A percentile compares a stretch with the other conserved stretches of the same genome.
phyloP scores from a whole-genome alignment of 2,329 filamentous ascomycete genomes.

The Diaporthe eres region DNA sequence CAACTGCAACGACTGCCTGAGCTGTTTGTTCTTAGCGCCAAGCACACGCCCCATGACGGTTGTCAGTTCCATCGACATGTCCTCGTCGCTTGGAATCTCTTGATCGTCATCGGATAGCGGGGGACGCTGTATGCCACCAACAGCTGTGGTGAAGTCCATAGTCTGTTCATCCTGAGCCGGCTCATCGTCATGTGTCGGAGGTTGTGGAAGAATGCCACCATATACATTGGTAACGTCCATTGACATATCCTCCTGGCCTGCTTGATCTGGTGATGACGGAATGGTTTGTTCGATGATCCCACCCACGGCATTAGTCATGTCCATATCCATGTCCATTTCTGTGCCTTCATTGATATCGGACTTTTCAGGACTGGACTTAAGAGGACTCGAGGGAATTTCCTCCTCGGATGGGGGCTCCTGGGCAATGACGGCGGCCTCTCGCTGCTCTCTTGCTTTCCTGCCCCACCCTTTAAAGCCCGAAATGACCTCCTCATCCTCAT shows the following conservation, averaged over 20 bases:
- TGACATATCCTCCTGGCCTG: slow-evolving; percentile 79
- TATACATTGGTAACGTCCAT: slow-evolving; percentile 94
- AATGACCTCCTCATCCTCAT: slow-evolving; percentile 77
- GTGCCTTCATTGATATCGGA: slow-evolving; percentile 58
- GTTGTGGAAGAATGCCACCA: slow-evolving; percentile 79
- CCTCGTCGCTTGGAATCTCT: slow-evolving; percentile 68
- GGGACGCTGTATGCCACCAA: slow-evolving; percentile 75
- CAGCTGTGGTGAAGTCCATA: slow-evolving; percentile 88
- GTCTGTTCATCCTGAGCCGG: slow-evolving; percentile 70
- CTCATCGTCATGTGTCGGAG: slow-evolving; percentile 49
- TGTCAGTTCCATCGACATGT: slow-evolving; percentile 86
- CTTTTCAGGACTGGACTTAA: slow-evolving; percentile 38
- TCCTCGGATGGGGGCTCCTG: slow-evolving; percentile 32
- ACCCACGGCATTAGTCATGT: slow-evolving; percentile 66
- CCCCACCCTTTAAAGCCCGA: slow-evolving; percentile 82
- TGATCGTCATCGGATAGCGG: slow-evolving; percentile 51
- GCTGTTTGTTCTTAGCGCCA: slow-evolving; percentile 41
- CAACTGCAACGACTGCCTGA: slow-evolving; percentile 38
- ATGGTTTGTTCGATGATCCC: slow-evolving; percentile 53
- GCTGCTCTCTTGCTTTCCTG: slow-evolving; percentile 69
- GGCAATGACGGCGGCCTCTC: slow-evolving; percentile 53
- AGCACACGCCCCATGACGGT: slow-evolving; percentile 73
- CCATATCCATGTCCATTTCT: slow-evolving; percentile 69
- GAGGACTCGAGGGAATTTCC: slow-evolving; percentile 36
- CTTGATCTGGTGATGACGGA: slow-evolving; percentile 52